Evolutionary conservation across 495 filamentous ascomycete species (phyloP).

Genomic region (Geopyxis carbonaria): DNA sequence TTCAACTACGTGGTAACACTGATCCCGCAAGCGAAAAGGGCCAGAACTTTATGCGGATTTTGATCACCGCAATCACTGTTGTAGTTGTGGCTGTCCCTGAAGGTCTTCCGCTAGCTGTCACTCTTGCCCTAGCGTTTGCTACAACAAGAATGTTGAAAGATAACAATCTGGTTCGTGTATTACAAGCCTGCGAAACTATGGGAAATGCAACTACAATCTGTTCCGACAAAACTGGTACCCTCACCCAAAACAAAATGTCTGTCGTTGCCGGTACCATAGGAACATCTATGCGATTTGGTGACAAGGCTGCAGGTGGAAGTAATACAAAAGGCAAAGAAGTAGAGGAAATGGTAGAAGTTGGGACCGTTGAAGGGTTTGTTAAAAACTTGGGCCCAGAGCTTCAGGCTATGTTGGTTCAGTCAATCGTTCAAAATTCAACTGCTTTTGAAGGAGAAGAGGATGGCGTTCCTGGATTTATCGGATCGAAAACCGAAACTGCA

Average conservation of each 20-base stretch:
- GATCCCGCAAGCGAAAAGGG: constrained; percentile 42
- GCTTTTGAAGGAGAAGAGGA: constrained; percentile 55
- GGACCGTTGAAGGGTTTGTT: constrained; percentile 42
- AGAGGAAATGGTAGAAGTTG: constrained; percentile 20
- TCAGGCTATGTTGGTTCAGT: constrained; percentile 42
- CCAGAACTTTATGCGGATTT: constrained; percentile 59
- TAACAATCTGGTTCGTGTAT: constrained; percentile 59
- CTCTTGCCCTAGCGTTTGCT: constrained; percentile 63
- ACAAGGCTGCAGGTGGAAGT: constrained; percentile 27
- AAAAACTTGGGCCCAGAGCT: constrained; percentile 35
- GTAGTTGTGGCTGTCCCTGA: constrained; percentile 74
- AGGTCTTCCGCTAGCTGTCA: constrained; percentile 66
- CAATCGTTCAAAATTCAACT: constrained; percentile 56
- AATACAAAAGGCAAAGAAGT: constrained; percentile 14
- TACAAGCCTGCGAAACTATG: constrained; percentile 74
- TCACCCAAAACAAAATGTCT: constrained; percentile 62
- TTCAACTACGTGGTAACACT: constrained; percentile 33
- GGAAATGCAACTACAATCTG: constrained; percentile 73
- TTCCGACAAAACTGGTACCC: constrained; percentile 72
- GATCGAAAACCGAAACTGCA: constrained; percentile 63
- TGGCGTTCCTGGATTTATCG: constrained; percentile 43
- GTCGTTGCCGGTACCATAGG: constrained; percentile 55
- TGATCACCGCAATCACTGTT: constrained; percentile 67
- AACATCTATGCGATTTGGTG: constrained; percentile 37
- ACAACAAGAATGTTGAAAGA: constrained; percentile 67